Base-by-base conservation (phyloP, 306 rosid genomes). In the Vigna nakashimae region DNA sequence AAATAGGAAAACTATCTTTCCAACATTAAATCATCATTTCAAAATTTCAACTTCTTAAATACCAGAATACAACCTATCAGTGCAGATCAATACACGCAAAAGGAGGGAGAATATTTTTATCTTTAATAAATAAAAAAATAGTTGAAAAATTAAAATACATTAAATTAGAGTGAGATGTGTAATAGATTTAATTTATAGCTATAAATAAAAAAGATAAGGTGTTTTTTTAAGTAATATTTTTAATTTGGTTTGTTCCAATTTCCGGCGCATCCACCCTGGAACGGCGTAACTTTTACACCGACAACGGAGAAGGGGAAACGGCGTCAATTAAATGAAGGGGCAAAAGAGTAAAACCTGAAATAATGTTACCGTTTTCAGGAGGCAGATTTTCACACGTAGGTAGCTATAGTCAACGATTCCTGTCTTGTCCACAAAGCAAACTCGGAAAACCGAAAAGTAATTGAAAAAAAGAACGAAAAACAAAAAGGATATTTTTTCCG, bases 361-460 rank as follows among this genome's bases (percentile, higher is more conserved):
- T 14, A 68, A 65, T 46, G 28, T 55, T n/a, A 16, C 52, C 71
- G 28, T 69, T 56, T 74, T 32, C 3, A 42, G 74, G 46, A 59
- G n/a, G 42, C 4, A 53, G 50, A 71, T 53, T 53, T 53, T 20
- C 51, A 2, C 36, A 22, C 34, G 42, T 0, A 51, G 55, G n/a
- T 40, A 8, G 4, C 1, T 15, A 64, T 74, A 17, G 84, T 82
- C 89, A 79, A 82, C 80, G 77, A 82, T 86, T 71, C 84, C n/a
- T 82, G 71, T 60, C 89, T 75, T 79, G 82, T 77, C 79, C 56
- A 74, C 85, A 77, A 83, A 80, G 89, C 60, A 73, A 86, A 16
- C 85, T 69, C 2, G 6, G 18, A 15, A 73, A 81, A 67, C 66
- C 28, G 34, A 28, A 74, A 69, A 67, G 12, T 0, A 28, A 5